Base-by-base conservation (phyloP, 306 rosid species). In the Herpetospermum pedunculosum region DNA sequence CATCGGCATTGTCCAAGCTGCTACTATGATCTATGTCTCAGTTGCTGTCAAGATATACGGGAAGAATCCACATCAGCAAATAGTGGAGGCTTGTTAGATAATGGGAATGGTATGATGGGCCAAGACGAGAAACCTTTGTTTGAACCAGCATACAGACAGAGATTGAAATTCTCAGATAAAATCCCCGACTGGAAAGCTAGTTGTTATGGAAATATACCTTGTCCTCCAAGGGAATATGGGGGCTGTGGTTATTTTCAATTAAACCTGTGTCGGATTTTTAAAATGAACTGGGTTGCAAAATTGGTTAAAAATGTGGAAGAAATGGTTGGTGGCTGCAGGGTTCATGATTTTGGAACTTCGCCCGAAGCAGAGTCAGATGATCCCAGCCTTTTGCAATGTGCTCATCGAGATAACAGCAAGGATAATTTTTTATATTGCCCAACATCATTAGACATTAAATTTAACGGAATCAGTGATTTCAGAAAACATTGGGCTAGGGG, bases 261-360 rank as follows among this genome's bases (percentile, higher is more conserved):
- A 79, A 85, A 82, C 77, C 88, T 91, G 81, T 87, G 90, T 77
- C 92, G 97, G 79, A 94, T 91, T 80, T 94, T 94, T 82, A 94
- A 91, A 88, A 91, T 89, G 97, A 94, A 94, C 63, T 91, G 97
- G 99, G 97, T 95, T 70, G 97, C 99, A 83, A 95, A 95, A 70
- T 87, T 95, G 84, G 92, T 85, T 59, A 95, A 95, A 83, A 95
- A 95, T 87, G 97, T 83, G 43, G 99, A 95, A 84, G 99, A 91
- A 84, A 91, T 95, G 97, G 99, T 95, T 74, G 85, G 88, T 82
- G 96, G 99, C 41, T 95, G 99, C 79, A 87, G 78, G 58, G 78
- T 87, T 74, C 48, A 80, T 64, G 80, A 82, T 44, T 76, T 70
- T 48, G 80, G 80, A 75, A 75, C 58, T 73, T 81, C 62, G 12